Evolutionary conservation across 192 early-diverging fungal species (phyloP), one percentile per base, ranked within the genome.

Genomic region (Entomortierella chlamydospora): DNA sequence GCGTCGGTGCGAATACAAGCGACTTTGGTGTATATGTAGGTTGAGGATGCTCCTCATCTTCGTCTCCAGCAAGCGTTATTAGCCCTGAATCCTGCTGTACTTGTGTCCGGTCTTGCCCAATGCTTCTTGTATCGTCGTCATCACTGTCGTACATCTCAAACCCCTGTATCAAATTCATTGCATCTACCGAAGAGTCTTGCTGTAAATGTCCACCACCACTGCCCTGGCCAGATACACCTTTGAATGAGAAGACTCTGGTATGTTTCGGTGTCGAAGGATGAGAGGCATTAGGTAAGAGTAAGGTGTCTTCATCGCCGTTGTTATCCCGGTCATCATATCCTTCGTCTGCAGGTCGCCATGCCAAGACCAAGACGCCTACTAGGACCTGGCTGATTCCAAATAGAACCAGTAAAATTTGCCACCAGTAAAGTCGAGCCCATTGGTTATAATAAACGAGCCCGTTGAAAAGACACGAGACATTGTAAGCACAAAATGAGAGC

Each of bases 391-490:
- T 82, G 29, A 92, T 87, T 30, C 93, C 93, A 17, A 89, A 64
- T 31, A 90, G 87, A 51, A 94, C 91, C 65, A 92, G 79, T 7
- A 88, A 60, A 41, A 93, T 72, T 69, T 92, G 91, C 62, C 83
- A 82, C 68, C 88, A 81, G 30, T 64, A 70, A 34, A 94, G 78
- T 28, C 88, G 82, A 1, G 80, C 81, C 81, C 92, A 80, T 82
- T 94, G 93, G 71, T 92, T 82, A 72, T 91, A 94, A 61, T 94
- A 94, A 9, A 94, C 91, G n/a, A 94, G 80, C 26, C 91, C 92
- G 72, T 91, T 94, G 58, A 93, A 84, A 45, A 94, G 84, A 18
- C 90, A 89, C 4, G 91, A 89, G 39, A 92, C 82, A 69, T 91
- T 92, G 76, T 89, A 91, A 65, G 91, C 87, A 59, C 91, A 94